Evolutionary conservation across 2,329 filamentous ascomycete genomes (phyloP).

Genomic region (Colletotrichum nymphaeae): DNA sequence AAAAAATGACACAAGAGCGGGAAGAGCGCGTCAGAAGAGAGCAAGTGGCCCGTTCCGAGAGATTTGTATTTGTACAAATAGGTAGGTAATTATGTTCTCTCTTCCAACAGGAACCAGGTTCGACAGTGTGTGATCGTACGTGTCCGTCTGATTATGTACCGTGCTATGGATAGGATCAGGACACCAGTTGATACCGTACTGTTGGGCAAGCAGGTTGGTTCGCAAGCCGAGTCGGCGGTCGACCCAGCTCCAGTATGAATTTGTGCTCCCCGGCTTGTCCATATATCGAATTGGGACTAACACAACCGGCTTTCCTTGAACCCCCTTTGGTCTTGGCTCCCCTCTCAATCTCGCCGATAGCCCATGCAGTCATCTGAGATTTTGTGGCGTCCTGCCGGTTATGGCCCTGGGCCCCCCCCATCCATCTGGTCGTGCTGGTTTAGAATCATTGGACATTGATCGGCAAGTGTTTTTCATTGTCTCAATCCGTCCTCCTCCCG

Average conservation of each 20-base stretch:
- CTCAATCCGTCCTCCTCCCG: constrained; percentile 10
- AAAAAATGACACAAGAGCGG: neutral
- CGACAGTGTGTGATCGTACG: constrained; percentile 27
- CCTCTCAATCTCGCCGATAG: neutral
- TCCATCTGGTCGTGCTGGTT: constrained; percentile 9
- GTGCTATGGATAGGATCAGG: constrained; percentile 1
- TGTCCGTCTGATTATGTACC: constrained; percentile 10
- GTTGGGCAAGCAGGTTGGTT: neutral
- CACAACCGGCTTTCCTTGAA: neutral
- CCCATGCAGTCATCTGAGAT: constrained; percentile 30
- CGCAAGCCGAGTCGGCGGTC: constrained; percentile 18
- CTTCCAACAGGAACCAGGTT: neutral
- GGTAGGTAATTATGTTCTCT: neutral
- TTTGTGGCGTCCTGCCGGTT: constrained; percentile 24
- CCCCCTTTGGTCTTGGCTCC: neutral
- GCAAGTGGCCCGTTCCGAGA: neutral
- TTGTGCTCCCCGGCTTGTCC: constrained; percentile 21
- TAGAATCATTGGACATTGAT: constrained; percentile 18
- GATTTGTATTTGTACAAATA: neutral
- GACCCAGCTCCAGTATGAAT: constrained; percentile 26
- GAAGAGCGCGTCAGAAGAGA: neutral
- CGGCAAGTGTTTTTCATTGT: constrained; percentile 20
- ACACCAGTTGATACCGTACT: neutral
- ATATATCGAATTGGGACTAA: constrained; percentile 25
- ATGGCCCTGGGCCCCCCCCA: constrained; percentile 10